Percentiles rank a stretch among this genome's conserved stretches.
Evolutionary conservation across 768 basidiomycete species (phyloP).

Genomic region (Serpula lacrymans): DNA sequence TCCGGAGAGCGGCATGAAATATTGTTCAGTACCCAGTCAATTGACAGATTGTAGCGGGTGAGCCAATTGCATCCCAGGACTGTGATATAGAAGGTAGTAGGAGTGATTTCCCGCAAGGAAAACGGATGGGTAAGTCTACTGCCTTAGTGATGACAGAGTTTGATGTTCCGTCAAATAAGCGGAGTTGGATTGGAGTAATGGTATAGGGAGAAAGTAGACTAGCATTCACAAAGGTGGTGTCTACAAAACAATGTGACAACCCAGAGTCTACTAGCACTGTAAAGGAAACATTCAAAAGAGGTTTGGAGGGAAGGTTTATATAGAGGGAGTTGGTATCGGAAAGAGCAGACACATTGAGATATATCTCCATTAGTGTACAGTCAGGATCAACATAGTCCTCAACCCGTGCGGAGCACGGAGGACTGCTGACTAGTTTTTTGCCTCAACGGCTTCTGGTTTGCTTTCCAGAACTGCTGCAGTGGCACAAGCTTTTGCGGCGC

Average conservation of each 20-base stretch:
- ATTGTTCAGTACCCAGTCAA: slow-evolving; percentile 16
- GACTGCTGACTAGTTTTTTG: too few relatives aligned
- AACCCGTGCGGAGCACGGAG: too few relatives aligned
- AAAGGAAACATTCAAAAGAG: not conserved
- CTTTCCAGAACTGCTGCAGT: too few relatives aligned
- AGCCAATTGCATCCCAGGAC: slow-evolving; percentile 13
- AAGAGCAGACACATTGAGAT: too few relatives aligned
- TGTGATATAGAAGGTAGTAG: too few relatives aligned
- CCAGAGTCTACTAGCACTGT: not conserved
- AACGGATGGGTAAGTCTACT: too few relatives aligned
- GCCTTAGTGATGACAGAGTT: not conserved
- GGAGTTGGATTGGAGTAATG: not conserved
- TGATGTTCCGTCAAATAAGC: slow-evolving; percentile 2
- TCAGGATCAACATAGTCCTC: too few relatives aligned
- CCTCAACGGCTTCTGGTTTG: too few relatives aligned
- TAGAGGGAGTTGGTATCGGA: slow-evolving; percentile 1
- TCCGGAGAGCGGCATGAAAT: not conserved
- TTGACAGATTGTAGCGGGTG: slow-evolving; percentile 16
- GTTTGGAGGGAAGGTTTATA: not conserved
- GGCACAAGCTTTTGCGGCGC: too few relatives aligned
- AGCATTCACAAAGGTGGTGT: not conserved
- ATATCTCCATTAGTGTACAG: too few relatives aligned
- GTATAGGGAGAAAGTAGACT: not conserved
- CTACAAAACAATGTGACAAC: slow-evolving; percentile 2
- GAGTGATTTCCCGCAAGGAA: too few relatives aligned